A percentile compares a stretch with the other conserved stretches of the same genome.
phyloP scores from a whole-genome alignment of 2,329 filamentous ascomycete genomes.

The Graphilbum sp. region DNA sequence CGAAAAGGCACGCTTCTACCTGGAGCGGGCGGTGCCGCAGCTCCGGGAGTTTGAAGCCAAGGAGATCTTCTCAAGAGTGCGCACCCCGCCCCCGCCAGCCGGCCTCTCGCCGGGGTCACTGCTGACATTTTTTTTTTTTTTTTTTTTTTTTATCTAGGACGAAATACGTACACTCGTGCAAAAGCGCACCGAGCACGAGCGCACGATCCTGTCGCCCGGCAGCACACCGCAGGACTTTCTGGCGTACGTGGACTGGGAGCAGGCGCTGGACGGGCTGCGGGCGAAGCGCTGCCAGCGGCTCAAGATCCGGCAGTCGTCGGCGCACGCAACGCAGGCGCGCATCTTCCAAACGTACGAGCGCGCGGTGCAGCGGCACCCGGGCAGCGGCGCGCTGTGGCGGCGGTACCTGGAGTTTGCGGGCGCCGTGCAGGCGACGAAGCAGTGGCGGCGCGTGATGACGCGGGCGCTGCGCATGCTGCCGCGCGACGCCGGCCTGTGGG shows the following conservation, averaged over 20 bases:
- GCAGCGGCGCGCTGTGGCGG: slow-evolving; percentile 69
- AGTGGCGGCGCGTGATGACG: slow-evolving; percentile 47
- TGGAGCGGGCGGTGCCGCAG: slow-evolving; percentile 84
- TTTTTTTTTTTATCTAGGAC: too few species aligned
- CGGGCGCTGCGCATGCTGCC: slow-evolving; percentile 73
- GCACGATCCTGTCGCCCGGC: slow-evolving; percentile 71
- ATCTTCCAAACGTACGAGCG: slow-evolving; percentile 84
- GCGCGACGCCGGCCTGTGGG: slow-evolving; percentile 68
- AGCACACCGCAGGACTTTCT: slow-evolving; percentile 64
- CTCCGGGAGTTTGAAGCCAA: slow-evolving; percentile 86
- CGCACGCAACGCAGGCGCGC: slow-evolving; percentile 60
- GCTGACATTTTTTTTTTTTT: too few species aligned
- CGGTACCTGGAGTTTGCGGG: slow-evolving; percentile 75
- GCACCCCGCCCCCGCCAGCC: too few species aligned
- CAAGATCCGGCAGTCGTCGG: slow-evolving; percentile 52
- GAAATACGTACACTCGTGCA: slow-evolving; percentile 80
- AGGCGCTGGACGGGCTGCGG: slow-evolving; percentile 56
- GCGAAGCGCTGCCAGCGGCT: slow-evolving; percentile 70
- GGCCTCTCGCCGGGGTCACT: too few species aligned
- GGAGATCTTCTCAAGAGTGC: slow-evolving; percentile 69
- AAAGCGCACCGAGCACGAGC: slow-evolving; percentile 87
- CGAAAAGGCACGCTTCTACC: slow-evolving; percentile 88
- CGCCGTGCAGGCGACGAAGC: slow-evolving; percentile 47
- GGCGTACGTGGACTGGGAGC: slow-evolving; percentile 62
- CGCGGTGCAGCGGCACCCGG: slow-evolving; percentile 68